These are phyloP conservation scores for Agrocybe praecox DNA, from an alignment of 768 basidiomycete species.

Conservation along the genomic window DNA sequence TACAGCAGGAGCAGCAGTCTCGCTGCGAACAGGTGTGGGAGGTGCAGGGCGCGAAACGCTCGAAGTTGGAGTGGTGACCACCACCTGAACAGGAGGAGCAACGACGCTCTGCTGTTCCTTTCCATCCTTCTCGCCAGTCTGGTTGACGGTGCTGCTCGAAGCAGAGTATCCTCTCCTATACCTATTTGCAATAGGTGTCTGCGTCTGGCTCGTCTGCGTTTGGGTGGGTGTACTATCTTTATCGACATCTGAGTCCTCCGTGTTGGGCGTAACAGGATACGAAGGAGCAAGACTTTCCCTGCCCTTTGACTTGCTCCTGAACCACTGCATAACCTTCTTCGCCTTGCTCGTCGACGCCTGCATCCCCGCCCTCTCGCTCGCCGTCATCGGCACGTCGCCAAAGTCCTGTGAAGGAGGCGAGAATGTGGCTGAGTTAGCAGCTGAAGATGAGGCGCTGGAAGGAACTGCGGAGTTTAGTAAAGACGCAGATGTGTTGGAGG, in stretches of 20 bases:
- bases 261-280: conserved; percentile 22
- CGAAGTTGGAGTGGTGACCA: conserved; percentile 40
- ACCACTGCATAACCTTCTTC: conserved; percentile 98
- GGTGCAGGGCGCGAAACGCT: conserved; percentile 38
- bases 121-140: conserved; percentile 11
- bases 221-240: conserved; percentile 22
- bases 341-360: conserved; percentile 85
- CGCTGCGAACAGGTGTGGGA: background rate
- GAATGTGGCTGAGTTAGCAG: conserved; percentile 9
- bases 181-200: conserved; percentile 8
- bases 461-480: background rate
- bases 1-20: conserved; percentile 13
- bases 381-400: conserved; percentile 11
- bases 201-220: conserved; percentile 17
- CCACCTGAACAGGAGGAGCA: conserved; percentile 37
- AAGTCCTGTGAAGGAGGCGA: conserved; percentile 28
- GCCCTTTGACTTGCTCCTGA: conserved; percentile 72
- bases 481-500: background rate
- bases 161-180: conserved; percentile 32
- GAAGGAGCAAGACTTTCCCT: conserved; percentile 38
- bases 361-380: conserved; percentile 31
- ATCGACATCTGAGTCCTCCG: conserved; percentile 15
- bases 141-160: conserved; percentile 35
- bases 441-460: conserved; percentile 14
- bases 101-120: background rate